Conservation (phyloP, 2,329 filamentous ascomycete species). For the Cryphonectria parasitica region DNA sequence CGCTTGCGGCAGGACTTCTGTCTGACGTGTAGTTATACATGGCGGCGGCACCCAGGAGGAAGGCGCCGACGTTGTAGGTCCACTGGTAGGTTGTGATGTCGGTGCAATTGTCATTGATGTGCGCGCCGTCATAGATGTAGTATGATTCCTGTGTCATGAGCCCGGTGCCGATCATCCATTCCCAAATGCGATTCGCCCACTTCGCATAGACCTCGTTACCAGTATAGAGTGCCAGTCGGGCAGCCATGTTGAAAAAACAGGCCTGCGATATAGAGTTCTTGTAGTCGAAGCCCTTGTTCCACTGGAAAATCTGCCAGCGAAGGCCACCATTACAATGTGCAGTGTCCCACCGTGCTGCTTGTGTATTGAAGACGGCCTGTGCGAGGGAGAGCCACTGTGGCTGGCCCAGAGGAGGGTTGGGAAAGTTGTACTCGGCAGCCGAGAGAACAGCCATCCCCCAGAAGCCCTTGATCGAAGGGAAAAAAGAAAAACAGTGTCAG, state of each 20-base stretch:
- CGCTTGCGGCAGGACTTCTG: conserved; percentile 17
- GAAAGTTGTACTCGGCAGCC: conserved; percentile 68
- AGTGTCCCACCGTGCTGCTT: conserved; percentile 71
- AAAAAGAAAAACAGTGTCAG: neutral
- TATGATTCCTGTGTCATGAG: conserved; percentile 60
- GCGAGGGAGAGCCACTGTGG: conserved; percentile 71
- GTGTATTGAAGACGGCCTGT: conserved; percentile 77
- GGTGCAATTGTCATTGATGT: conserved; percentile 61
- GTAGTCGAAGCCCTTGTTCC: conserved; percentile 70
- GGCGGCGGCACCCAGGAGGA: conserved; percentile 68
- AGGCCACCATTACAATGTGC: conserved; percentile 70
- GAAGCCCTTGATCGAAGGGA: conserved; percentile 49
- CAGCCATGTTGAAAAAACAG: conserved; percentile 53
- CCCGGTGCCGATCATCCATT: conserved; percentile 61
- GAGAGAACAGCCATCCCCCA: conserved; percentile 71
- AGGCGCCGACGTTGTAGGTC: conserved; percentile 70
- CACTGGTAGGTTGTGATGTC: conserved; percentile 65
- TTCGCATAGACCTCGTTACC: conserved; percentile 73
- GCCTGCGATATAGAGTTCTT: conserved; percentile 56
- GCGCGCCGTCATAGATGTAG: conserved; percentile 60
- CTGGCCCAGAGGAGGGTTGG: conserved; percentile 54
- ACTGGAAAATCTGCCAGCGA: conserved; percentile 80
- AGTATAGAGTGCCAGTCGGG: conserved; percentile 75
- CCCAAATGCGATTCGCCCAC: conserved; percentile 73
- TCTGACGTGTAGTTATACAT: conserved; percentile 67